Evolutionary conservation across 257 asterid species (phyloP).

Genomic region (Ballota nigra): DNA sequence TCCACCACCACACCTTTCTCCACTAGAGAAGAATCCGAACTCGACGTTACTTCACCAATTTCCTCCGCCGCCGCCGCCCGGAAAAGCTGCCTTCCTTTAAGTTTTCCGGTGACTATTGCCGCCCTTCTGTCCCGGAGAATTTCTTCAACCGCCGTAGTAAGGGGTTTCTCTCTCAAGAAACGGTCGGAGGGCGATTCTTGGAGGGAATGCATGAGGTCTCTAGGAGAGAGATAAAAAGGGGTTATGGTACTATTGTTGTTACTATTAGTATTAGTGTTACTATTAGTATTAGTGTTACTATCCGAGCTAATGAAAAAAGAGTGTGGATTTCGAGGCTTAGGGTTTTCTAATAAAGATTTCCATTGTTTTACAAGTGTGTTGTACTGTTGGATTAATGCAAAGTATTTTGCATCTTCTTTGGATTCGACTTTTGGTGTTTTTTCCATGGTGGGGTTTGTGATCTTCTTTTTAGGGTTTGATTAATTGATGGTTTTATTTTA

Average conservation of each 20-base stretch:
- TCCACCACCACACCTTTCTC: no score
- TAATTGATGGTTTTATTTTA: background rate
- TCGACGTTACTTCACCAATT: no score
- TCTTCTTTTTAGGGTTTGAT: background rate
- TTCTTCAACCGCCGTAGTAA: conserved; percentile 34
- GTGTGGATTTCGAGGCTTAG: background rate
- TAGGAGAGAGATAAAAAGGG: conserved; percentile 36
- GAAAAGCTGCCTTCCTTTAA: conserved; percentile 43
- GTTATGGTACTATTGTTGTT: background rate
- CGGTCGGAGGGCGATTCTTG: conserved; percentile 31
- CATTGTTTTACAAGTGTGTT: conserved; percentile 23
- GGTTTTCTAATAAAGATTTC: conserved; percentile 18
- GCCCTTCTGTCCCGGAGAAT: conserved; percentile 43
- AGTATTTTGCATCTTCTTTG: conserved; percentile 20
- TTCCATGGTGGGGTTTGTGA: conserved; percentile 29
- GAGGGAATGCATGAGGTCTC: conserved; percentile 43
- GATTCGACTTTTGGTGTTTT: conserved; percentile 29
- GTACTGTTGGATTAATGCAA: conserved; percentile 26
- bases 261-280: no score
- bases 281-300: no score
- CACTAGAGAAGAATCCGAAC: no score
- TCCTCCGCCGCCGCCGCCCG: background rate
- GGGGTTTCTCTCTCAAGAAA: background rate
- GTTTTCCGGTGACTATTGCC: conserved; percentile 39
- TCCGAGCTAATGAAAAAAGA: no score